Conservation (phyloP, 768 basidiomycete species). For the Lentinula boryana region DNA sequence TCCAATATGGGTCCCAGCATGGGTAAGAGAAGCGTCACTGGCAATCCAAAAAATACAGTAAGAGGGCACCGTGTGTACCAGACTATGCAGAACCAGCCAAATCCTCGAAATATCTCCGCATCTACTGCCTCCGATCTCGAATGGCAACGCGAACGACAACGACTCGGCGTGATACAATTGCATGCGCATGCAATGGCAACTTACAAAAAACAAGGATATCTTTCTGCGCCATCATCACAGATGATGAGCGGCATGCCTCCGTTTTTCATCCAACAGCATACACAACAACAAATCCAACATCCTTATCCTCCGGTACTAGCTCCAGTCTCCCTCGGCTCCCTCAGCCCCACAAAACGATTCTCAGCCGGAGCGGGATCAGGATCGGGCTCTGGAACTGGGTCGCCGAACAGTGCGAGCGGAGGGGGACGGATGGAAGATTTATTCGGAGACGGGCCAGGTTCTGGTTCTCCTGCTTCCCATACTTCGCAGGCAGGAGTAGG, state of each 20-base stretch:
- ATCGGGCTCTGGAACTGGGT: background rate
- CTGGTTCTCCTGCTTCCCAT: constrained; percentile 1
- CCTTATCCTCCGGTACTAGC: background rate
- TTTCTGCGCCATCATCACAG: background rate
- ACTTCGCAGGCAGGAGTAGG: background rate
- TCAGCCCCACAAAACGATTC: background rate
- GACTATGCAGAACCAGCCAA: background rate
- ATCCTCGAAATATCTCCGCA: constrained; percentile 4
- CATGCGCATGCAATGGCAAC: background rate
- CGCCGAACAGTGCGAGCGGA: background rate
- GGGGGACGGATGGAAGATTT: background rate
- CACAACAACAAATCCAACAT: background rate
- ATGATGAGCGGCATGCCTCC: background rate
- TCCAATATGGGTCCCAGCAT: background rate
- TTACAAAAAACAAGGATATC: background rate
- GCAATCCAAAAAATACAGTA: background rate
- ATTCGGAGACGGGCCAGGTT: constrained; percentile 4
- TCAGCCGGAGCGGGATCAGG: background rate
- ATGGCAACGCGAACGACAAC: background rate
- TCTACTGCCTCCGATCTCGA: background rate
- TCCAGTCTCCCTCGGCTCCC: background rate
- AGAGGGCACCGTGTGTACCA: background rate
- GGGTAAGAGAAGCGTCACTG: background rate
- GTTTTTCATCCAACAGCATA: background rate
- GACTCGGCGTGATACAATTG: background rate